Evolutionary conservation across 768 basidiomycete species (phyloP).

Genomic region (Strobilomyces echinocephalus): DNA sequence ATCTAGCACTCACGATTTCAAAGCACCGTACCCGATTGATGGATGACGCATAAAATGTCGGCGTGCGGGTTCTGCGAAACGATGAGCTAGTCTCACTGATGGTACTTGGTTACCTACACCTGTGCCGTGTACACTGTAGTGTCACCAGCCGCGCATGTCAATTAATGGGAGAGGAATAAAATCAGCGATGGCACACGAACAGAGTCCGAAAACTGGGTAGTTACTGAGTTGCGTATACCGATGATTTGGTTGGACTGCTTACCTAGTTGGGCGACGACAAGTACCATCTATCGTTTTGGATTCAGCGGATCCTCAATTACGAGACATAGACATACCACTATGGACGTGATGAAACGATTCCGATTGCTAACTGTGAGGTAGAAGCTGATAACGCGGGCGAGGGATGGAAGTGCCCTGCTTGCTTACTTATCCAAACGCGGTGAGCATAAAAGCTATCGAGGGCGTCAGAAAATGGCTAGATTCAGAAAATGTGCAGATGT

Average conservation of each 20-base stretch:
- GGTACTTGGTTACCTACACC: slow-evolving; percentile 3
- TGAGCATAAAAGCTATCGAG: too few relatives aligned
- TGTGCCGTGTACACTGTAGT: not conserved
- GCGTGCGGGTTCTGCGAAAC: slow-evolving; percentile 3
- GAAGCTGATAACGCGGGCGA: slow-evolving; percentile 9
- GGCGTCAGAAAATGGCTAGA: not conserved
- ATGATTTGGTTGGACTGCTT: slow-evolving; percentile 2
- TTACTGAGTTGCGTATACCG: too few relatives aligned
- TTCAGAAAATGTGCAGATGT: not conserved
- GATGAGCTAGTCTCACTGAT: not conserved
- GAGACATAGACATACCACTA: slow-evolving; percentile 11
- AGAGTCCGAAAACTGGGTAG: too few relatives aligned
- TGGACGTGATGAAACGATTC: slow-evolving; percentile 3
- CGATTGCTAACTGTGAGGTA: slow-evolving; percentile 5
- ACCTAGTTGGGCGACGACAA: slow-evolving; percentile 12
- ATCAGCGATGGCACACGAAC: not conserved
- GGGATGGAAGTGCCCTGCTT: too few relatives aligned
- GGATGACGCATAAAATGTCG: slow-evolving; percentile 3
- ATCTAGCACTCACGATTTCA: not conserved
- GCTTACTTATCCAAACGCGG: too few relatives aligned
- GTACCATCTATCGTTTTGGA: slow-evolving; percentile 1
- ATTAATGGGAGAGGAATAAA: not conserved
- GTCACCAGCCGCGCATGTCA: not conserved
- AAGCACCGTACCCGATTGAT: slow-evolving; percentile 3
- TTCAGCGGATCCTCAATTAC: not conserved